phyloP scores from a whole-genome alignment of 1,284 basidiomycete genomes.

The Rhodotorula sp. region DNA sequence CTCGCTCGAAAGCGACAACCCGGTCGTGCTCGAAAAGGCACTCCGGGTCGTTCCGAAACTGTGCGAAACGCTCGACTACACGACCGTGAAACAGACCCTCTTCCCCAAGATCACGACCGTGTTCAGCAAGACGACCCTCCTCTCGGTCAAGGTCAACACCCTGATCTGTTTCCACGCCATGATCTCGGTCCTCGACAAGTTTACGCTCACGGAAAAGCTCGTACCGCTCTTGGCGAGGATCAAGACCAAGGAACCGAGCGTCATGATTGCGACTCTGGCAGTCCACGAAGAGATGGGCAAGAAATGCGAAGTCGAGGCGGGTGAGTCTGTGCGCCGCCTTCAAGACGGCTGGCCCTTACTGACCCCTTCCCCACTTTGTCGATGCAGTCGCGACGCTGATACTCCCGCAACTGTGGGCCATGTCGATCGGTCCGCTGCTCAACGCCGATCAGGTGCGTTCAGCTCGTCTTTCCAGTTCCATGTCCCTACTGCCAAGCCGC shows the following conservation, averaged over 20 bases:
- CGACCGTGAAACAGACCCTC: slow-evolving; percentile 55
- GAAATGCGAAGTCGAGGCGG: slow-evolving; percentile 91
- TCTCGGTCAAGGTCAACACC: slow-evolving; percentile 55
- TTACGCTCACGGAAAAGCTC: slow-evolving; percentile 89
- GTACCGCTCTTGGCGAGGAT: slow-evolving; percentile 92
- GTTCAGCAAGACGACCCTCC: slow-evolving; percentile 46
- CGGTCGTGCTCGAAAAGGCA: slow-evolving; percentile 85
- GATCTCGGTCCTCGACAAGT: slow-evolving; percentile 91
- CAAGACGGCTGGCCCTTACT: too few relatives aligned
- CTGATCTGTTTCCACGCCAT: slow-evolving; percentile 84
- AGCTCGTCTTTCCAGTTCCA: background rate
- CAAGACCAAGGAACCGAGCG: slow-evolving; percentile 89
- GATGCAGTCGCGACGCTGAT: slow-evolving; percentile 74
- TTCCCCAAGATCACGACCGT: slow-evolving; percentile 78
- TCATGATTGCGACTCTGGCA: slow-evolving; percentile 87
- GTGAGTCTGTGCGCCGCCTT: slow-evolving; percentile 10
- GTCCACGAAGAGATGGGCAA: slow-evolving; percentile 96
- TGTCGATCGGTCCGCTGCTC: slow-evolving; percentile 93
- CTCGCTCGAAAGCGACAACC: slow-evolving; percentile 88
- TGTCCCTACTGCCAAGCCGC: too few relatives aligned
- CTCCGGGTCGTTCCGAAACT: slow-evolving; percentile 80
- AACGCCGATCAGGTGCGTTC: slow-evolving; percentile 59
- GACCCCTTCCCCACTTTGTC: too few relatives aligned
- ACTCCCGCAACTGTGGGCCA: slow-evolving; percentile 88
- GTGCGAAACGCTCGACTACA: slow-evolving; percentile 87